Conservation (phyloP, 305 asterid species). For the Fraxinus paxiana region DNA sequence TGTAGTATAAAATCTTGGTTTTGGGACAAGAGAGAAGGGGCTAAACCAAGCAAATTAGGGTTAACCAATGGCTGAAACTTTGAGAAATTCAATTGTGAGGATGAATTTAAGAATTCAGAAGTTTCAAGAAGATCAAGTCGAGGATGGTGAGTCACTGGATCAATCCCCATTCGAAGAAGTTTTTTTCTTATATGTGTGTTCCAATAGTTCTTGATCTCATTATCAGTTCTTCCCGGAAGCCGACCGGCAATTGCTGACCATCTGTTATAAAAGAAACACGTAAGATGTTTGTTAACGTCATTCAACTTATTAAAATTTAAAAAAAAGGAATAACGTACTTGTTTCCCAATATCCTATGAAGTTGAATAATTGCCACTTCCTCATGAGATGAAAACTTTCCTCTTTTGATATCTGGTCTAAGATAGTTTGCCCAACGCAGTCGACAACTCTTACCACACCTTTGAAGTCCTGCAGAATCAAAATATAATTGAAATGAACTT, state of each 20-base stretch:
- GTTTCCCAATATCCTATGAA: conserved; percentile 77
- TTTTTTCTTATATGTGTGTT: conserved; percentile 75
- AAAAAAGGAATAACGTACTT: conserved; percentile 41
- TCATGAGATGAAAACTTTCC: conserved; percentile 77
- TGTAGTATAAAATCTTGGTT: conserved; percentile 28
- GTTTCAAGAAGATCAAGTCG: conserved; percentile 73
- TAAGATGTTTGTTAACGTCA: not conserved
- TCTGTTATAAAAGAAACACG: conserved; percentile 27
- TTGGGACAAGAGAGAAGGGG: conserved; percentile 48
- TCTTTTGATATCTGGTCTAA: conserved; percentile 79
- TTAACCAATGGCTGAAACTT: conserved; percentile 50
- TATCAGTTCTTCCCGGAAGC: conserved; percentile 87
- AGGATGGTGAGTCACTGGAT: conserved; percentile 78
- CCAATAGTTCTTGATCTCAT: conserved; percentile 86
- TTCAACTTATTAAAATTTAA: not conserved
- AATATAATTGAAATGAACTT: not conserved
- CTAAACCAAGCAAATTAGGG: conserved; percentile 51
- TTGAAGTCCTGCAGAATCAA: conserved; percentile 44
- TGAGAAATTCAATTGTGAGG: conserved; percentile 43
- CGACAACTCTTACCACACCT: conserved; percentile 95
- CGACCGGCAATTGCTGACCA: conserved; percentile 88
- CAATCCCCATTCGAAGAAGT: conserved; percentile 82
- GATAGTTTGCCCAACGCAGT: conserved; percentile 83
- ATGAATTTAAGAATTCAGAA: conserved; percentile 48
- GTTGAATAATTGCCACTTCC: conserved; percentile 77